Conservation (phyloP, 1,284 basidiomycete species). For the Cutaneotrichosporon cyanovorans region DNA sequence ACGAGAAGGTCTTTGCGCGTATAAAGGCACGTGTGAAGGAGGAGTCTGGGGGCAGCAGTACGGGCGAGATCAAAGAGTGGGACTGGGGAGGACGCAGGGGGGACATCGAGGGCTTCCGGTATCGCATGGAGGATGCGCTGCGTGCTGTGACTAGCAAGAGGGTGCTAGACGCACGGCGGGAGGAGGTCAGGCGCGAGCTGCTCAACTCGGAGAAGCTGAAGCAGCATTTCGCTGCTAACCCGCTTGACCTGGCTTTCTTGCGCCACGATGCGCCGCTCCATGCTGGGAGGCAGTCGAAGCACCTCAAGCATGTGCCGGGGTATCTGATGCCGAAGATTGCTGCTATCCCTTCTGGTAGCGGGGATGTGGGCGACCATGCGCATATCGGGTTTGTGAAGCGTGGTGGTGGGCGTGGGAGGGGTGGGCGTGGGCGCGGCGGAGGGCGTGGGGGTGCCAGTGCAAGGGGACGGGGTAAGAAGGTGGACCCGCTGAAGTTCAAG, state of each 20-base stretch:
- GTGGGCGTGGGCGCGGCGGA: conserved; percentile 25
- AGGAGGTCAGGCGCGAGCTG: conserved; percentile 90
- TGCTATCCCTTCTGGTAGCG: conserved; percentile 40
- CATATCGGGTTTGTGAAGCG: conserved; percentile 36
- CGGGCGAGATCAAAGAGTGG: conserved; percentile 80
- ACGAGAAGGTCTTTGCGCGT: conserved; percentile 69
- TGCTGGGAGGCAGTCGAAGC: conserved; percentile 74
- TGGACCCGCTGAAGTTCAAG: conserved; percentile 45
- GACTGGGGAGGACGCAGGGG: conserved; percentile 74
- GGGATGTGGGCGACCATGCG: conserved; percentile 31
- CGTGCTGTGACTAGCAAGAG: conserved; percentile 77
- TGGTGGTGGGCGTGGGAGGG: conserved; percentile 18
- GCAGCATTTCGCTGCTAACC: conserved; percentile 98
- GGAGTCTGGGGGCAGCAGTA: conserved; percentile 60
- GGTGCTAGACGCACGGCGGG: conserved; percentile 84
- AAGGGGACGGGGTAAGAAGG: conserved; percentile 30
- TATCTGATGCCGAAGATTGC: conserved; percentile 84
- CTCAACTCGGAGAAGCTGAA: conserved; percentile 93
- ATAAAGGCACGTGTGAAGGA: conserved; percentile 66
- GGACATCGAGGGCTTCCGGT: conserved; percentile 94
- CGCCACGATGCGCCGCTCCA: conserved; percentile 92
- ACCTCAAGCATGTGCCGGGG: conserved; percentile 92
- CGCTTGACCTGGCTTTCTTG: conserved; percentile 83
- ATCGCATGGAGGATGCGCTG: conserved; percentile 95
- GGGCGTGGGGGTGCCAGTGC: conserved; percentile 17